A percentile compares a stretch with the other conserved stretches of the same genome.
Conservation (phyloP, 2,329 filamentous ascomycete species). For the Xylaria sp. region DNA sequence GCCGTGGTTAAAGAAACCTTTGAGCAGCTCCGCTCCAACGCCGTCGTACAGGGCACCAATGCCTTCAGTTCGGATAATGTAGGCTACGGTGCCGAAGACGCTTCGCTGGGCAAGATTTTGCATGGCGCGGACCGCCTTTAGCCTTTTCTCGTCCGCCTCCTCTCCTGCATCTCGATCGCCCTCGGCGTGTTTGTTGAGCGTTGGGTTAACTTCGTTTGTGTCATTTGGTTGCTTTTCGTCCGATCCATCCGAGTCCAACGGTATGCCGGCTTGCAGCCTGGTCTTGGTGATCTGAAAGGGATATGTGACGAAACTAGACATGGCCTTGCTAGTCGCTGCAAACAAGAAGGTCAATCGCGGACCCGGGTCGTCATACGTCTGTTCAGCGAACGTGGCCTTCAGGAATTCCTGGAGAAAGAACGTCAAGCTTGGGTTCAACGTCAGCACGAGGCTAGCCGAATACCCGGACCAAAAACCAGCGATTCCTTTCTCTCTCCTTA, state of each 20-base stretch:
- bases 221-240: slow-evolving; percentile 6
- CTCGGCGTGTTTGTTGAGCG: not conserved
- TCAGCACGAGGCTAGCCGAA: slow-evolving; percentile 80
- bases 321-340: slow-evolving; percentile 81
- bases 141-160: slow-evolving; percentile 50
- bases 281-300: slow-evolving; percentile 89
- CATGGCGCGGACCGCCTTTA: slow-evolving; percentile 44
- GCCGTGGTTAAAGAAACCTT: slow-evolving; percentile 87
- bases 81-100: slow-evolving; percentile 71
- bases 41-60: slow-evolving; percentile 78
- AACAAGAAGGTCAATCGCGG: slow-evolving; percentile 57
- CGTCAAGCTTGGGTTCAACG: slow-evolving; percentile 86
- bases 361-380: slow-evolving; percentile 51
- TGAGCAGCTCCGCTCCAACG: slow-evolving; percentile 78
- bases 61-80: slow-evolving; percentile 72
- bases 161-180: slow-evolving; percentile 12
- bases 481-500: slow-evolving; percentile 75
- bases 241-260: slow-evolving; percentile 48
- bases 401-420: slow-evolving; percentile 84
- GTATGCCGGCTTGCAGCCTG: slow-evolving; percentile 71
- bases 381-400: slow-evolving; percentile 65
- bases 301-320: slow-evolving; percentile 82
- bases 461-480: slow-evolving; percentile 89
- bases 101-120: slow-evolving; percentile 55
- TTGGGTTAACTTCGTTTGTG: slow-evolving; percentile 12